Evolutionary conservation across 257 asterid genomes (phyloP).

Genomic region (Forsythia suspensa): DNA sequence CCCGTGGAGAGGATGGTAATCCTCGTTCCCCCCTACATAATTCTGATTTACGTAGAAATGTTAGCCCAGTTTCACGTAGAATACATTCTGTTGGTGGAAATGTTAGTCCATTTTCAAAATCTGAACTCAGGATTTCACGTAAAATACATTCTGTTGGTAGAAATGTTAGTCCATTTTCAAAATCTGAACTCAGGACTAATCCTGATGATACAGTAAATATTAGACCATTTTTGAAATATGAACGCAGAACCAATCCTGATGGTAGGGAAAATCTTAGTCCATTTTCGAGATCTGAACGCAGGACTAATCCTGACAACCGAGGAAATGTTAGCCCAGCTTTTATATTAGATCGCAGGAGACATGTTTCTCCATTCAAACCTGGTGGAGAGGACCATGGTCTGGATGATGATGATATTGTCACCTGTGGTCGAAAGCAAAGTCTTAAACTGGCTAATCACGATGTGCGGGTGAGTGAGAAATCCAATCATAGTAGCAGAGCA

Average conservation of each 20-base stretch:
- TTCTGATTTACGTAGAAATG: constrained; percentile 24
- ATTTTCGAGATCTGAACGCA: constrained; percentile 28
- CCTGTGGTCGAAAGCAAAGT: constrained; percentile 11
- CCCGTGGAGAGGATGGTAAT: constrained; percentile 23
- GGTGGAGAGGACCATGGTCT: constrained; percentile 13
- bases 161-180: constrained; percentile 23
- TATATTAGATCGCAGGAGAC: constrained; percentile 38
- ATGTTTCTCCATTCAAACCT: constrained; percentile 41
- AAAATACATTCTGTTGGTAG: constrained; percentile 12
- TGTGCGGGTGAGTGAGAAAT: constrained; percentile 21
- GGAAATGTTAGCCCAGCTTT: constrained; percentile 26
- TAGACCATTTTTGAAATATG: constrained; percentile 32
- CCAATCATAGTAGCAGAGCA: constrained; percentile 38
- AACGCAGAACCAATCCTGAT: constrained; percentile 24
- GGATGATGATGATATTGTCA: constrained; percentile 2
- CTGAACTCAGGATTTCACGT: constrained; percentile 29
- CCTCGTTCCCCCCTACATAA: constrained; percentile 9
- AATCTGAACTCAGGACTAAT: constrained; percentile 37
- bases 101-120: constrained; percentile 28
- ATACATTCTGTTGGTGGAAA: constrained; percentile 14
- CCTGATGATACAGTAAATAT: background rate
- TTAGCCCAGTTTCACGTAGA: constrained; percentile 17
- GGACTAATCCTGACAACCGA: constrained; percentile 10
- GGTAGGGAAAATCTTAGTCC: background rate
- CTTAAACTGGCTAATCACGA: constrained; percentile 24